A percentile compares a stretch with the other conserved stretches of the same genome.
Conservation (phyloP, 2,329 filamentous ascomycete genomes). For the Penicillium oxalicum region DNA sequence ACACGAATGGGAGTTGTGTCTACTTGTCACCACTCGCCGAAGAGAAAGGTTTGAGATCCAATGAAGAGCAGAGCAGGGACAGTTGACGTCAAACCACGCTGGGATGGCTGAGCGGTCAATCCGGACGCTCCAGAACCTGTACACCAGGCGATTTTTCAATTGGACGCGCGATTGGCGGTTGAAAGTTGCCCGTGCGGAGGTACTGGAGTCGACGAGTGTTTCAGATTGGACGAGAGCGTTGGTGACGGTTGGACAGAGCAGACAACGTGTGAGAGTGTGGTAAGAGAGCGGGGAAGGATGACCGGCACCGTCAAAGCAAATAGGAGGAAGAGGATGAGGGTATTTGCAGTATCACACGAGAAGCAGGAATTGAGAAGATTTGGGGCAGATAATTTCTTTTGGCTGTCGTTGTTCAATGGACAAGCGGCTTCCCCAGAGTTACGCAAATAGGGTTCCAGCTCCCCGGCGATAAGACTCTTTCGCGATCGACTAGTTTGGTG, state of each 20-base stretch:
- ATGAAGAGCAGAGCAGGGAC: constrained; percentile 11
- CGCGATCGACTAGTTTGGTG: too few relatives aligned
- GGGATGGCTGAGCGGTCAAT: constrained; percentile 17
- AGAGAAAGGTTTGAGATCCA: constrained; percentile 9
- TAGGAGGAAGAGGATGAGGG: constrained; percentile 1
- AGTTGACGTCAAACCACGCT: constrained; percentile 22
- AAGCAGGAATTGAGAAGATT: neutral
- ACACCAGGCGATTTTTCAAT: constrained; percentile 15
- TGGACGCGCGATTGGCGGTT: constrained; percentile 18
- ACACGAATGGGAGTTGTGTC: too few relatives aligned
- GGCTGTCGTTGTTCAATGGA: neutral
- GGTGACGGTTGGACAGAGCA: constrained; percentile 17
- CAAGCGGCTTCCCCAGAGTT: too few relatives aligned
- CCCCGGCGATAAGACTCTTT: too few relatives aligned
- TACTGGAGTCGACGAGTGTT: constrained; percentile 16
- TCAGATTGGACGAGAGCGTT: constrained; percentile 19
- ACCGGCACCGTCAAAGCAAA: neutral
- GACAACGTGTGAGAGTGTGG: constrained; percentile 6
- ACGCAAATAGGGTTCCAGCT: too few relatives aligned
- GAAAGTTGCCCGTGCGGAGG: constrained; percentile 16
- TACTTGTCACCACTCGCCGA: too few relatives aligned
- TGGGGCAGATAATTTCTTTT: neutral
- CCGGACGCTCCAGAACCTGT: constrained; percentile 18
- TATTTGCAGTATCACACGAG: constrained; percentile 1
- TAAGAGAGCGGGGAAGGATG: constrained; percentile 1